Conservation (phyloP, 164 flowering plant species). For the Buxus sempervirens region DNA sequence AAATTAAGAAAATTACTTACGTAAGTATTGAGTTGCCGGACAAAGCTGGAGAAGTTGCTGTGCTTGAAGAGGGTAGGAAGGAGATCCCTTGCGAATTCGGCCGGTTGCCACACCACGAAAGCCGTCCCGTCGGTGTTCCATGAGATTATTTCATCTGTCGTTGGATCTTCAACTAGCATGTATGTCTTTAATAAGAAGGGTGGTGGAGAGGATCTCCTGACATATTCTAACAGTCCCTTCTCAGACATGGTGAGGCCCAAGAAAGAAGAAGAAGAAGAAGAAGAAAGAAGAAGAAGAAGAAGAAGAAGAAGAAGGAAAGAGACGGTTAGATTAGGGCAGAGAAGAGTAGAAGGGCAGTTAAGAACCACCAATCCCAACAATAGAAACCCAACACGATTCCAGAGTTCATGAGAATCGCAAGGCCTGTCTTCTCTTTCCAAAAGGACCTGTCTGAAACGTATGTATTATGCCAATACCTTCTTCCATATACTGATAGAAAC, state of each 20-base stretch:
- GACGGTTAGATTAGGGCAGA: conserved; percentile 13
- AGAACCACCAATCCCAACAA: conserved; percentile 79
- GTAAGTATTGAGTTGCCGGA: conserved; percentile 85
- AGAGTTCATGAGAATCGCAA: conserved; percentile 65
- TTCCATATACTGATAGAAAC: neutral
- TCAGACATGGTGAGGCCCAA: too few species aligned
- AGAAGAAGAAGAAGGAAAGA: neutral
- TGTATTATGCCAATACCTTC: neutral
- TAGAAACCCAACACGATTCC: conserved; percentile 80
- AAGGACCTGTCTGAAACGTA: neutral
- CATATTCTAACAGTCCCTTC: conserved; percentile 39
- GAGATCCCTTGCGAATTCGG: conserved; percentile 73
- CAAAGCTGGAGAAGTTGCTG: conserved; percentile 89
- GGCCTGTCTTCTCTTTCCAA: conserved; percentile 3
- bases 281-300: conserved; percentile 4
- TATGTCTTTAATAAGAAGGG: conserved; percentile 67
- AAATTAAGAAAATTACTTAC: conserved; percentile 38
- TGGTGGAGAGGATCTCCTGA: conserved; percentile 47
- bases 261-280: conserved; percentile 1
- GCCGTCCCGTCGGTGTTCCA: conserved; percentile 72
- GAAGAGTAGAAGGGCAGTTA: conserved; percentile 77
- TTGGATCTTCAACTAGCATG: conserved; percentile 67
- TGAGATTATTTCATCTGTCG: conserved; percentile 55
- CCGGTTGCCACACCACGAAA: conserved; percentile 79
- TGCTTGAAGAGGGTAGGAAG: conserved; percentile 85